Evolutionary conservation across 768 basidiomycete species (phyloP).

Genomic region (Podaxis sp.): DNA sequence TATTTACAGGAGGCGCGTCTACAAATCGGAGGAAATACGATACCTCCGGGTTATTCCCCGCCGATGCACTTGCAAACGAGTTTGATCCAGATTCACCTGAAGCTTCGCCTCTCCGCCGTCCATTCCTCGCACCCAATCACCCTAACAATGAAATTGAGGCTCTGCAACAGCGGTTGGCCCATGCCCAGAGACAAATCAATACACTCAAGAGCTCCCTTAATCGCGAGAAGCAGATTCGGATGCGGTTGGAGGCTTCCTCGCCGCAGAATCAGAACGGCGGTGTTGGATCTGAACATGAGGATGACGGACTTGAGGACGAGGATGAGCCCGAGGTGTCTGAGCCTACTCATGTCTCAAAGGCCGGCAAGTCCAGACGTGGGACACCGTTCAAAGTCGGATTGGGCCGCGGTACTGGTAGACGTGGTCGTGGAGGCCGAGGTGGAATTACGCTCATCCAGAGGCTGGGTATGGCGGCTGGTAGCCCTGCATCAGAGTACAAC

Average conservation of each 20-base stretch:
- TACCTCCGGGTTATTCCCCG: constrained; percentile 37
- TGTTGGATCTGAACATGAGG: constrained; percentile 27
- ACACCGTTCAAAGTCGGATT: constrained; percentile 59
- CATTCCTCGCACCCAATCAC: constrained; percentile 72
- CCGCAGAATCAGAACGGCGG: constrained; percentile 31
- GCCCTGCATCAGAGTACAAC: constrained; percentile 50
- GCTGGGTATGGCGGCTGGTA: constrained; percentile 56
- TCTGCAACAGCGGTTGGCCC: constrained; percentile 76
- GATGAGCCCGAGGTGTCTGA: constrained; percentile 45
- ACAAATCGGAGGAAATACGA: constrained; percentile 60
- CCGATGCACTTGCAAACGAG: constrained; percentile 44
- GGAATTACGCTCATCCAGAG: constrained; percentile 60
- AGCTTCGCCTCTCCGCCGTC: constrained; percentile 45
- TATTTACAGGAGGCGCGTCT: constrained; percentile 68
- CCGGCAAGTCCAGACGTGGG: constrained; percentile 29
- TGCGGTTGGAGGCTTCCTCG: constrained; percentile 31
- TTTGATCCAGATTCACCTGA: constrained; percentile 57
- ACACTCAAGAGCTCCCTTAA: constrained; percentile 78
- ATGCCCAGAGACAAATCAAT: constrained; percentile 83
- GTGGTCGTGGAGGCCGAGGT: constrained; percentile 53
- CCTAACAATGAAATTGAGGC: constrained; percentile 81
- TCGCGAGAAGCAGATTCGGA: constrained; percentile 80
- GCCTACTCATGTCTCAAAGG: constrained; percentile 31
- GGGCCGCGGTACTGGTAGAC: constrained; percentile 31
- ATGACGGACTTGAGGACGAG: constrained; percentile 34